Evolutionary conservation across 225 moss, liverwort and hornwort species (phyloP).

Genomic region (Physcomitrium patens): DNA sequence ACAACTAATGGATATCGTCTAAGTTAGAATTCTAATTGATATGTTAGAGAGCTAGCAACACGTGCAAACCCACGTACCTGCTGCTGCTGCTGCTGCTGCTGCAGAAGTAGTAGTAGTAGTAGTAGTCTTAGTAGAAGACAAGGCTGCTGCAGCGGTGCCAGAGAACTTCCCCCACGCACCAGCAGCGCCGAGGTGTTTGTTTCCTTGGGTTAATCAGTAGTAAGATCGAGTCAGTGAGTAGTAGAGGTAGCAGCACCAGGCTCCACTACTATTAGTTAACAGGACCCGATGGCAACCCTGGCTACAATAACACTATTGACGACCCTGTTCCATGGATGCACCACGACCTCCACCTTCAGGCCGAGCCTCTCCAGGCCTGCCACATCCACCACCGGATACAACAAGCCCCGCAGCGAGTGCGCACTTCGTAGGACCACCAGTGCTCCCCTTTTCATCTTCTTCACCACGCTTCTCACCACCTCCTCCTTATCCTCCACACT

Average conservation of each 20-base stretch:
- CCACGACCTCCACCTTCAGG: conserved; percentile 36
- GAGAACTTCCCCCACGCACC: not conserved
- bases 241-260: too few relatives aligned
- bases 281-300: conserved; percentile 10
- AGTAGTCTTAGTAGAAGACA: too few relatives aligned
- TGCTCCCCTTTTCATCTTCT: conserved; percentile 28
- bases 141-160: not conserved
- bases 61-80: not conserved
- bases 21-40: not conserved
- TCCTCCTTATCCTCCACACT: conserved; percentile 29
- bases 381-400: conserved; percentile 33
- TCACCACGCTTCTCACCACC: conserved; percentile 29
- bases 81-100: not conserved
- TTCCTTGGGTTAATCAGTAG: not conserved
- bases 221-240: too few relatives aligned
- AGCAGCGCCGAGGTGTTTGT: not conserved
- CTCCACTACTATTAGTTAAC: too few relatives aligned
- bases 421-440: conserved; percentile 30
- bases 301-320: conserved; percentile 36
- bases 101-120: too few relatives aligned
- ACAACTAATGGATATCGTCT: not conserved
- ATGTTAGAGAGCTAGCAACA: not conserved
- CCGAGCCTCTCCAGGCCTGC: conserved; percentile 22
- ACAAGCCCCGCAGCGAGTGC: conserved; percentile 29
- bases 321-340: conserved; percentile 32